These are phyloP conservation scores for Chrysochromulina tobinii DNA, from an alignment of 78 protist genomes.

Conservation along the genomic window DNA sequence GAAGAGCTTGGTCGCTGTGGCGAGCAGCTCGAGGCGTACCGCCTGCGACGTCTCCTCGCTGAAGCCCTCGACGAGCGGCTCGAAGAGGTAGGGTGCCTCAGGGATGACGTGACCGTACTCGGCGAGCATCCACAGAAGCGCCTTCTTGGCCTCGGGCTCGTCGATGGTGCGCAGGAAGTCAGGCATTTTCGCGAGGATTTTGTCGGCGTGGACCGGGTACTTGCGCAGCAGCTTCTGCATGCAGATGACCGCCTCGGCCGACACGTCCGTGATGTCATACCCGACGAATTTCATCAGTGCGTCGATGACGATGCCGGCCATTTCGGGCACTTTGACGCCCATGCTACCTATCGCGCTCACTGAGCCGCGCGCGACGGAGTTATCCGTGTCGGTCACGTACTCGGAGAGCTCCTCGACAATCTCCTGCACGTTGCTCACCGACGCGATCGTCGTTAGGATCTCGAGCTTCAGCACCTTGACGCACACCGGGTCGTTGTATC, in stretches of 20 bases:
- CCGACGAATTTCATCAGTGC: slow-evolving; percentile 32
- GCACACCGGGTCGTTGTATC: slow-evolving; percentile 74
- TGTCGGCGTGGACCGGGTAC: neutral
- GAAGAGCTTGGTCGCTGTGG: slow-evolving; percentile 70
- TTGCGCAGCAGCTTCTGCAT: slow-evolving; percentile 58
- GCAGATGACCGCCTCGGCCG: slow-evolving; percentile 26
- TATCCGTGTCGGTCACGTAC: slow-evolving; percentile 67
- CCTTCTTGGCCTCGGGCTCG: slow-evolving; percentile 32
- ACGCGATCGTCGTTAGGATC: slow-evolving; percentile 60
- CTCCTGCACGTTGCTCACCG: slow-evolving; percentile 36
- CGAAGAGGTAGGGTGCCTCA: slow-evolving; percentile 84
- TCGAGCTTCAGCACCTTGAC: slow-evolving; percentile 79
- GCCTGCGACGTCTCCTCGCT: slow-evolving; percentile 32
- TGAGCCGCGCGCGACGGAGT: slow-evolving; percentile 3
- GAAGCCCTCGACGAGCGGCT: slow-evolving; percentile 54
- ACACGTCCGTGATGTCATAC: slow-evolving; percentile 34
- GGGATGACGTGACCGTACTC: slow-evolving; percentile 60
- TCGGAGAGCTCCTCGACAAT: slow-evolving; percentile 74
- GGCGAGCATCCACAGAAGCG: slow-evolving; percentile 87
- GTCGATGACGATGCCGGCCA: neutral
- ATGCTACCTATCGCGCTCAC: neutral
- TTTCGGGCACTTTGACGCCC: neutral
- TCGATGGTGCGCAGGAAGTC: neutral
- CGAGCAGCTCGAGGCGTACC: slow-evolving; percentile 58
- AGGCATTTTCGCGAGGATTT: neutral